These are phyloP conservation scores for Hypoxylon sp. DNA, from an alignment of 2,329 filamentous ascomycete species.

Conservation along the genomic window DNA sequence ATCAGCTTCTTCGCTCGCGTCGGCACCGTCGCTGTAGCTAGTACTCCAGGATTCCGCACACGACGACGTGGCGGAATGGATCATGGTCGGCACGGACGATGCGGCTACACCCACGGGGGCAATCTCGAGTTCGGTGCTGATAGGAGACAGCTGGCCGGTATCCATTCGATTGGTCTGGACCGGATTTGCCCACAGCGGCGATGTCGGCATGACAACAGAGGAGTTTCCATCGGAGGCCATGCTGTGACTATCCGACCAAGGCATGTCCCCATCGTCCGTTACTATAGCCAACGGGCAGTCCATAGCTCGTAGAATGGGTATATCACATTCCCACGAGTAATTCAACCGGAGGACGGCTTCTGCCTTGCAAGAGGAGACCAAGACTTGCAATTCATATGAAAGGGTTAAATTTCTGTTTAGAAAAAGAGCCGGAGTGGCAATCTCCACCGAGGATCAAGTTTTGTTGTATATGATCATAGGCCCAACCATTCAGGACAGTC, in stretches of 20 bases:
- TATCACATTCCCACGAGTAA: conserved; percentile 54
- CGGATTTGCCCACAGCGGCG: conserved; percentile 56
- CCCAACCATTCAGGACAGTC: conserved; percentile 42
- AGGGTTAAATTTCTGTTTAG: conserved; percentile 11
- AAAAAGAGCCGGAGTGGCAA: conserved; percentile 47
- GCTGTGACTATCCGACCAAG: conserved; percentile 64
- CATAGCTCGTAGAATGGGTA: conserved; percentile 64
- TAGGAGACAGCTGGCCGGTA: conserved; percentile 67
- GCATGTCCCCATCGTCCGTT: conserved; percentile 60
- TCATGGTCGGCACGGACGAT: conserved; percentile 60
- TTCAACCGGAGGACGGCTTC: conserved; percentile 35
- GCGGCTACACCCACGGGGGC: conserved; percentile 54
- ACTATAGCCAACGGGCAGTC: conserved; percentile 61
- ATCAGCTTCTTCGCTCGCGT: conserved; percentile 56
- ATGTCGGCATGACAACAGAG: conserved; percentile 55
- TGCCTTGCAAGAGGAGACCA: conserved; percentile 28
- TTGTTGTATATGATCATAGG: conserved; percentile 47
- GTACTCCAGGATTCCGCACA: conserved; percentile 63
- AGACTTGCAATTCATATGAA: conserved; percentile 35
- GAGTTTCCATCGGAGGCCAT: conserved; percentile 62
- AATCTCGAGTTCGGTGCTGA: conserved; percentile 66
- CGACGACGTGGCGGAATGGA: conserved; percentile 64
- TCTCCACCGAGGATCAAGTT: conserved; percentile 48
- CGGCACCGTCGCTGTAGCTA: conserved; percentile 56
- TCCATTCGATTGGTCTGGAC: conserved; percentile 55